Evolutionary conservation across 768 basidiomycete genomes (phyloP), one percentile per base, ranked within the genome.

Genomic region (Boletus reticulatus): DNA sequence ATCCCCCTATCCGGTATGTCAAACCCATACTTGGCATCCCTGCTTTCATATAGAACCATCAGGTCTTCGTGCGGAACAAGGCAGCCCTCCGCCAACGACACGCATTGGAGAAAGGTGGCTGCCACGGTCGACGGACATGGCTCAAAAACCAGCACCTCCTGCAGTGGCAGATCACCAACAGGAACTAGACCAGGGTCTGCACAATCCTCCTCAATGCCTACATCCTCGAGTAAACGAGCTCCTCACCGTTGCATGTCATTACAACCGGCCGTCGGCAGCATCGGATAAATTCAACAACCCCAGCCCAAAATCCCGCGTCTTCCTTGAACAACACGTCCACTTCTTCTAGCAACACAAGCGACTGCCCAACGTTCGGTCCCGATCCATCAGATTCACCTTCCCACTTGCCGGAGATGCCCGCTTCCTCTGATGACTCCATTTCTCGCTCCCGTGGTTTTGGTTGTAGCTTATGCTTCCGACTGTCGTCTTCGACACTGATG

Each of bases 291-390:
- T 83, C 80, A 10, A 88, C 77, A 27, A 98, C 82, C 3, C 88
- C 82, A 16, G 87, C 79, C 92, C 92, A 96, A 71, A 94, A 98
- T 60, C 84, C 87, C 32, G 70, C 67, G 73, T 95, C 97, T 47
- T 94, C 91, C 57, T 84, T 85, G 75, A 87, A 99, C 45, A 98
- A 75, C 41, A 98, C 83, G 71, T 99, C 97, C 8, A 93, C 96
- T 68, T 99, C 97, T 70, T 99, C 97, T 14, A 99, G 72, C 38
- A 99, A 77, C 57, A 98, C 89, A 49, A 96, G 68, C 0, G 93
- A 95, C 74, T 99, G 96, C 52, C 84, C 79, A 55, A 90, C 75
- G 24, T 64, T 61, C 58, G 66, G 64, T 45, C 61, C 53, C 44
- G 55, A 47, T 34, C 54, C 67, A 41, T 52, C 60, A 48, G 55